Percentiles rank a stretch among this genome's conserved stretches.
These are phyloP conservation scores for Tricholoma sp. DNA, from an alignment of 768 basidiomycete genomes.

Conservation along the genomic window DNA sequence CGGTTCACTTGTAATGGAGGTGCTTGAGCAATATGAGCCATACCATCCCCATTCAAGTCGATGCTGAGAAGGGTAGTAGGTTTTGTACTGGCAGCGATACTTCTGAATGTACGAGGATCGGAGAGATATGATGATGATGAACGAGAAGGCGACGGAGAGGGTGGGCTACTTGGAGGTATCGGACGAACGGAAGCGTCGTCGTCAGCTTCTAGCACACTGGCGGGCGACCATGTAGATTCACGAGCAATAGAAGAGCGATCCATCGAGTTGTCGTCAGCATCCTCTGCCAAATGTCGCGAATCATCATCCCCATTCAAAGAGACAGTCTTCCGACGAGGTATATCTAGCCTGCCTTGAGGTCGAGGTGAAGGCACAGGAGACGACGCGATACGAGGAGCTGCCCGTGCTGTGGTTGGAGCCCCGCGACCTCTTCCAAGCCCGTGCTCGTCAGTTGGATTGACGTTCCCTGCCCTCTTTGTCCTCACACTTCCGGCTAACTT, in stretches of 20 bases:
- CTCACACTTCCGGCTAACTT: conserved; percentile 72
- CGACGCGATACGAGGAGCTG: conserved; percentile 36
- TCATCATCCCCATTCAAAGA: conserved; percentile 61
- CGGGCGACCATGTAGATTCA: conserved; percentile 77
- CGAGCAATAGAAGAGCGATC: conserved; percentile 57
- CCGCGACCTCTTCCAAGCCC: conserved; percentile 28
- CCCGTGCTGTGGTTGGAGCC: conserved; percentile 25
- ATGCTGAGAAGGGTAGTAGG: conserved; percentile 92
- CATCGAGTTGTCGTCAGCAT: conserved; percentile 43
- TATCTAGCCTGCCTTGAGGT: conserved; percentile 29
- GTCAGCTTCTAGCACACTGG: conserved; percentile 77
- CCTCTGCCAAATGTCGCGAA: conserved; percentile 34
- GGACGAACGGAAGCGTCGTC: conserved; percentile 93
- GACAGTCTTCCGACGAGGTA: conserved; percentile 48
- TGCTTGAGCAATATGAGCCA: conserved; percentile 91
- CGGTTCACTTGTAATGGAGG: conserved; percentile 52
- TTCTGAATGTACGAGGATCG: conserved; percentile 74
- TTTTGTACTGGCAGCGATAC: conserved; percentile 85
- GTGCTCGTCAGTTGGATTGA: conserved; percentile 26
- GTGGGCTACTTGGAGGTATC: conserved; percentile 81
- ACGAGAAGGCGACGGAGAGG: conserved; percentile 80
- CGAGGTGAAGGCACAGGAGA: conserved; percentile 37
- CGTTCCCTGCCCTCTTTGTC: conserved; percentile 43
- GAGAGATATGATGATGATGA: conserved; percentile 84
- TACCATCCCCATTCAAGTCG: conserved; percentile 72